A percentile compares a stretch with the other conserved stretches of the same genome.
These are phyloP conservation scores for Inosperma sp. DNA, from an alignment of 768 basidiomycete species.

Conservation along the genomic window DNA sequence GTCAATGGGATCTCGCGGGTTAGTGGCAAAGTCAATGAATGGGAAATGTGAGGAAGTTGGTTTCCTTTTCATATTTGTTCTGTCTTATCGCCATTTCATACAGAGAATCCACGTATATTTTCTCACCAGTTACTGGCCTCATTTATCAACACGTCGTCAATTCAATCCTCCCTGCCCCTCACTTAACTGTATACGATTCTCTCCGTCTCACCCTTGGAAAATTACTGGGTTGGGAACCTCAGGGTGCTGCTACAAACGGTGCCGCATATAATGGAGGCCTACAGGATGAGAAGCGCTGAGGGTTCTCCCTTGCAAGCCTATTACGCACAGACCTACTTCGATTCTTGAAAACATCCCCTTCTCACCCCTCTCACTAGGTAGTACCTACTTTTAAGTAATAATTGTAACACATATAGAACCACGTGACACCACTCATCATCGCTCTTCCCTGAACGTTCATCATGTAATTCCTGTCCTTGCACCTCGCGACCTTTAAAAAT, in stretches of 20 bases:
- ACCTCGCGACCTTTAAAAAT: background rate
- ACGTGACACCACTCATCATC: no score
- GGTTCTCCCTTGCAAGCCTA: no score
- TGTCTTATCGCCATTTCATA: background rate
- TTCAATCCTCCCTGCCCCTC: slow-evolving; percentile 76
- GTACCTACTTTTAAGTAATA: no score
- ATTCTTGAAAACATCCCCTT: no score
- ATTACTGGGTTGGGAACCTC: slow-evolving; percentile 34
- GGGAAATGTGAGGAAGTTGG: slow-evolving; percentile 60
- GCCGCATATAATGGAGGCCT: slow-evolving; percentile 16
- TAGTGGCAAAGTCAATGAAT: slow-evolving; percentile 57
- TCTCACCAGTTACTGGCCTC: slow-evolving; percentile 62
- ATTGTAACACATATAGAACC: no score
- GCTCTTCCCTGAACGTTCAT: no score
- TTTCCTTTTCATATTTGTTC: background rate
- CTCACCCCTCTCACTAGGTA: no score
- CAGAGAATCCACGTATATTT: slow-evolving; percentile 69
- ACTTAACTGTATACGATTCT: slow-evolving; percentile 63
- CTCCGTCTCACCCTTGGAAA: slow-evolving; percentile 42
- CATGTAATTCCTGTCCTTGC: no score
- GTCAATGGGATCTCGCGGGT: slow-evolving; percentile 61
- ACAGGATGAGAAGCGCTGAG: slow-evolving; percentile 1
- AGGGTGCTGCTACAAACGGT: slow-evolving; percentile 15
- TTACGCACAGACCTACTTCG: no score
- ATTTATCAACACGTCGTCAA: slow-evolving; percentile 63